Evolutionary conservation across 805 yeast species (phyloP), one percentile per base, ranked within the genome.

Genomic region (Wickerhamiella bombiphila): DNA sequence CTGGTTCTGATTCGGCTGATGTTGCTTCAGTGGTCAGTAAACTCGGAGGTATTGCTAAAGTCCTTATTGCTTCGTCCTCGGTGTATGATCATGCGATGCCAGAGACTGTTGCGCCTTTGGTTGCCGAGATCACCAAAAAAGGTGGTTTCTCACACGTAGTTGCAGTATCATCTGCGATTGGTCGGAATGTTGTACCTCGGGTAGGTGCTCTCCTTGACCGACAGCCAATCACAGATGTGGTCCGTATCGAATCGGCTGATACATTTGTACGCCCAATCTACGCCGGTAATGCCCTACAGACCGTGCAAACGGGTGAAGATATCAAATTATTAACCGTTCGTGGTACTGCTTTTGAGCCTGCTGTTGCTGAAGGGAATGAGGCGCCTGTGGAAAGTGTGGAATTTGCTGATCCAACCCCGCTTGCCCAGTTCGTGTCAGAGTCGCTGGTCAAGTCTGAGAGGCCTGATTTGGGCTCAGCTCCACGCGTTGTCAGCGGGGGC

Each of bases 191-290:
- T 22, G 61, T 91, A 34, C 97, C 98, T 29, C 69, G 97, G 47
- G 67, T 80, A 17, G 93, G 82, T 24, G 95, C 95, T 1, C 52
- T 79, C 40, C 61, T 88, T 35, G 93, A 88, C 53, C 69, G 72
- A 17, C 96, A 88, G 62, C 96, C 95, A 21, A 61, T 91, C 36
- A 74, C 88, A 20, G 97, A 88, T 54, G 69, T 91, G 41, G 71
- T 70, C 48, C 70, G 71, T 51, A 76, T 88, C 29, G 70, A 69
- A 46, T 63, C 72, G 36, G 66, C 71, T 14, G 71, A 69, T 43
- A 79, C 91, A 5, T 91, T 88, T 59, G 75, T 78, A 28, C 77
- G 97, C 58, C 96, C 97, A 33, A 83, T 88, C 28, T 91, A 81
- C 56, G 97, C 98, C 16, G 98, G 98, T 35, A 91, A 91, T 59